A percentile compares a stretch with the other conserved stretches of the same genome.
phyloP scores from a whole-genome alignment of 139 green algal genomes.

The Tetradesmus lagerheimii region DNA sequence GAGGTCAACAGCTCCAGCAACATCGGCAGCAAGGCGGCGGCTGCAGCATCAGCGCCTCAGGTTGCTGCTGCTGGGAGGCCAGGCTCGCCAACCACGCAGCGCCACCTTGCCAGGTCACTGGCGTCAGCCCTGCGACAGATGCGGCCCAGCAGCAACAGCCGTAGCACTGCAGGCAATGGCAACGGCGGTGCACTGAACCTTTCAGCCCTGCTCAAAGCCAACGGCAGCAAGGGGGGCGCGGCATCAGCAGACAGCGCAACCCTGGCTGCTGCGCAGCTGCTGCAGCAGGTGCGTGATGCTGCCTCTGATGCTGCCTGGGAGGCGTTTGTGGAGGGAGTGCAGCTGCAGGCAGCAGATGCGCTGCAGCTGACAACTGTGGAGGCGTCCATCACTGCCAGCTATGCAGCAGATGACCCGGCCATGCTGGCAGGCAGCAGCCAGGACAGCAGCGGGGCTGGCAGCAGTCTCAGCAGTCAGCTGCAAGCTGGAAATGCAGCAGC shows the following conservation, averaged over 20 bases:
- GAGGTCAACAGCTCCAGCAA: background rate
- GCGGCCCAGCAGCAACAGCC: background rate
- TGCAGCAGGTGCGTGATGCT: conserved; percentile 13
- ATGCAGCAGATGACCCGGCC: background rate
- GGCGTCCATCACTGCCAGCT: background rate
- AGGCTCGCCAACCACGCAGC: background rate
- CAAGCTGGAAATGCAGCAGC: background rate
- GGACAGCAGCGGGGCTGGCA: background rate
- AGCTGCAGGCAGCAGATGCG: conserved; percentile 11
- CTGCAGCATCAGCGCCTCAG: background rate
- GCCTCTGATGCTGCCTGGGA: background rate
- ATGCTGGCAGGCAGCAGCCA: background rate
- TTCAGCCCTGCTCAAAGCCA: background rate
- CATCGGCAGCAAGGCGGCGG: background rate
- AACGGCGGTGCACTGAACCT: background rate
- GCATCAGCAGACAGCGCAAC: background rate
- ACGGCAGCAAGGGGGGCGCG: background rate
- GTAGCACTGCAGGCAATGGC: background rate
- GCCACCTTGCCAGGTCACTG: background rate
- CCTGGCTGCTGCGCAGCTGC: background rate
- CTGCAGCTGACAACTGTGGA: conserved; percentile 12
- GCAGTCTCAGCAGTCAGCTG: background rate
- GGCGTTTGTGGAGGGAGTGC: conserved; percentile 14
- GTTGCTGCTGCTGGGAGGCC: background rate
- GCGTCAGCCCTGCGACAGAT: background rate